phyloP scores from a whole-genome alignment of 495 filamentous ascomycete species.

The Aspergillus olivimuriae region DNA sequence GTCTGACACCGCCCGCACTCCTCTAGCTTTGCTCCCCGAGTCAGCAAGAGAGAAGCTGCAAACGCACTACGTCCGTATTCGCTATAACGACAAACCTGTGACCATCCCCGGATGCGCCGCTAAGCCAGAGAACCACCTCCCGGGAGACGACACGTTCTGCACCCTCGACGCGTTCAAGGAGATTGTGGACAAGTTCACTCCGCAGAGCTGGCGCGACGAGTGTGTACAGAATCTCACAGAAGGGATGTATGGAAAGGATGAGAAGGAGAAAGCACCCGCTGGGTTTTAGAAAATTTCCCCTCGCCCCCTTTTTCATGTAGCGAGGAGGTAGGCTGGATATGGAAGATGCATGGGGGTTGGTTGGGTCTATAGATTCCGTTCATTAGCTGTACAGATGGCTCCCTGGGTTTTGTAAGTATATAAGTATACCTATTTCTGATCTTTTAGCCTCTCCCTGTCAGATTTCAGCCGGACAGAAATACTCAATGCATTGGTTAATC shows the following conservation, averaged over 20 bases:
- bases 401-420: no score
- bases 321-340: no score
- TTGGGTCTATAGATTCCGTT: no score
- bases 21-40: slow-evolving; percentile 25
- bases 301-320: no score
- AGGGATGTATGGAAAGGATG: slow-evolving; percentile 33
- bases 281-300: slow-evolving; percentile 40
- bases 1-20: slow-evolving; percentile 29
- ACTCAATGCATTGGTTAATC: no score
- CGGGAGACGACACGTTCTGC: slow-evolving; percentile 87
- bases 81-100: slow-evolving; percentile 83
- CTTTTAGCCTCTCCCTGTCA: no score
- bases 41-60: slow-evolving; percentile 45
- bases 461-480: no score
- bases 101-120: slow-evolving; percentile 73
- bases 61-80: slow-evolving; percentile 83
- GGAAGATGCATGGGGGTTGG: no score
- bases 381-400: no score
- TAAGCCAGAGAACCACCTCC: slow-evolving; percentile 69
- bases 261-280: slow-evolving; percentile 25
- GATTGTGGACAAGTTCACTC: slow-evolving; percentile 86
- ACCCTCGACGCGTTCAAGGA: slow-evolving; percentile 87
- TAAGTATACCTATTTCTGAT: no score
- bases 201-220: slow-evolving; percentile 67
- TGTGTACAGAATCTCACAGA: slow-evolving; percentile 61